Evolutionary conservation across 78 protist species (phyloP).

Genomic region (Dictyostelium purpureum): DNA sequence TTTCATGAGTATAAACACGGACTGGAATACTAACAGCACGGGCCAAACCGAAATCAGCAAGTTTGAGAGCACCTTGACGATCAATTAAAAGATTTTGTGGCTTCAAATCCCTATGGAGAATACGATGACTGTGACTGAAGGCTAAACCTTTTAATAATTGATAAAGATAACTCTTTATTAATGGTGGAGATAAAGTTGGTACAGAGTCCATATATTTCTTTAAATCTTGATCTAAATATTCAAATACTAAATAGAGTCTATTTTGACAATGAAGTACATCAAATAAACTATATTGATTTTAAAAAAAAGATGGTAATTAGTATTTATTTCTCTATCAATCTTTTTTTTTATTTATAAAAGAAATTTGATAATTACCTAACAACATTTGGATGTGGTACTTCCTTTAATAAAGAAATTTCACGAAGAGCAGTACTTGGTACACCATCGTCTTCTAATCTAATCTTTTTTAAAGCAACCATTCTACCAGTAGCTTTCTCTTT

Average conservation of each 20-base stretch:
- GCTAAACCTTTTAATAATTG: conserved; percentile 94
- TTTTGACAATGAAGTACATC: conserved; percentile 96
- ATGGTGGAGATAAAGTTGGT: conserved; percentile 56
- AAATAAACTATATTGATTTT: conserved; percentile 70
- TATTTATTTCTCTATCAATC: not conserved
- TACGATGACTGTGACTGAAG: conserved; percentile 91
- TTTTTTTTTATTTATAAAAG: too few species aligned
- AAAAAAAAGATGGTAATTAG: not conserved
- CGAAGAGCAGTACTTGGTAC: conserved; percentile 98
- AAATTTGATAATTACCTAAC: conserved; percentile 92
- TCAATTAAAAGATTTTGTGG: conserved; percentile 98
- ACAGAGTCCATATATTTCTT: conserved; percentile 92
- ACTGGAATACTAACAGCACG: conserved; percentile 95
- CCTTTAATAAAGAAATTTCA: conserved; percentile 97
- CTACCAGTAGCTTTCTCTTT: conserved; percentile 85
- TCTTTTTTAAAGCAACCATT: conserved; percentile 98
- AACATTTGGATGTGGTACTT: conserved; percentile 97
- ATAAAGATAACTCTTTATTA: conserved; percentile 79
- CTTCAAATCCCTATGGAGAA: conserved; percentile 98
- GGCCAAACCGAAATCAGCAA: conserved; percentile 99
- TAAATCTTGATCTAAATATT: conserved; percentile 97
- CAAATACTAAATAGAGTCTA: conserved; percentile 98
- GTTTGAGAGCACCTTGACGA: conserved; percentile 89
- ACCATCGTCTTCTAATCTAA: conserved; percentile 99
- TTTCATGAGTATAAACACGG: conserved; percentile 96